Base-by-base conservation (phyloP, 768 basidiomycete species). In the Bullera alba region DNA sequence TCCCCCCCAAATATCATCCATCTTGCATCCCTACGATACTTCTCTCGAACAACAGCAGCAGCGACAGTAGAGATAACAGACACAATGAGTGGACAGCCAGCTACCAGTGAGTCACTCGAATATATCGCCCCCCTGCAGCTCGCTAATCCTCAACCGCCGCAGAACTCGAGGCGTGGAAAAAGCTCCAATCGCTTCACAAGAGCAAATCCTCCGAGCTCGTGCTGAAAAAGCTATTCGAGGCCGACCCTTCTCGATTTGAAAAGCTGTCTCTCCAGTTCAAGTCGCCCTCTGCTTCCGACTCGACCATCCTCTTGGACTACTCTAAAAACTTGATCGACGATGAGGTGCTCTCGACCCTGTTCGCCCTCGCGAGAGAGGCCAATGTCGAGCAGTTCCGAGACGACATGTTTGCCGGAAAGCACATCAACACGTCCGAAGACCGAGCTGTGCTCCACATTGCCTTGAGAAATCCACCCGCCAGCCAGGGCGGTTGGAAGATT, bases 361-460 rank as follows among this genome's bases (percentile, higher is more conserved):
- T 97, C 59, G 71, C 77, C 14, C 83, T 99, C 51, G 88, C 83
- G 23, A 79, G 81, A 52, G 93, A 97, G 74, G 91, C 92, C 26
- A 75, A 81, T 42, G 81, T 97, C 50, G 90, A 95, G 79, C 67
- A 78, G 19, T 81, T 79, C 70, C 81, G 92, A 46, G 86, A 96
- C 73, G 83, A 82, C 74, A 95, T 97, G 91, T 96, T 93, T 70
- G 74, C 84, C 1, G 93, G 95, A 38, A 83, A 86, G 72, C 95
- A 95, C 74, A 96, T 97, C 79, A 97, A 97, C 77, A 97, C 92
- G 16, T 92, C 90, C 21, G 95, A 97, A 73, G 92, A 88, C 67
- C 89, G 95, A 48, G 88, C 95, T 2, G 95, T 97, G 5, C 80
- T 99, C 2, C 95, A 99, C 73, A 78, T 96, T 53, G 93, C 95